These are phyloP conservation scores for Aurinia saxatilis DNA, from an alignment of 345 rosid genomes.

Conservation along the genomic window DNA sequence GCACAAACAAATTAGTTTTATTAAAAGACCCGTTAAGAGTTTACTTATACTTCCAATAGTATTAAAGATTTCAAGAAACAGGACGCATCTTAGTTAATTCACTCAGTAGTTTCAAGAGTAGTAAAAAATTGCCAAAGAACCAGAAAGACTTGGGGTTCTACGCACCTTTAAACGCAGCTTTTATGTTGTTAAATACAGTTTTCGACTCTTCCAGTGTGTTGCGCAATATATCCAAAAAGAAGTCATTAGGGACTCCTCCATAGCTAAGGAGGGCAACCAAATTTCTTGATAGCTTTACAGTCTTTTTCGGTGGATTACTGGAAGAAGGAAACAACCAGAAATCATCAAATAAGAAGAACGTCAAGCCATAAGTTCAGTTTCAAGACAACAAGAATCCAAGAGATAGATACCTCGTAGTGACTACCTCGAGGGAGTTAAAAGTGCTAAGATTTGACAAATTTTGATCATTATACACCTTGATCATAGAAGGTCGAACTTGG, in stretches of 20 bases:
- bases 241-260: constrained; percentile 56
- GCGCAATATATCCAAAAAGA: constrained; percentile 37
- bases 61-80: not conserved
- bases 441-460: constrained; percentile 14
- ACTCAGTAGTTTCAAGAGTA: not conserved
- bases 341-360: not conserved
- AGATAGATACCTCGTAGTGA: constrained; percentile 41
- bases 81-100: too few relatives aligned
- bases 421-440: constrained; percentile 46
- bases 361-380: not conserved
- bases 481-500: constrained; percentile 51
- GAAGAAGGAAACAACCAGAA: constrained; percentile 4
- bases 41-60: not conserved
- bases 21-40: not conserved
- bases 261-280: constrained; percentile 49
- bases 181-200: constrained; percentile 25
- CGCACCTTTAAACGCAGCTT: constrained; percentile 47
- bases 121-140: not conserved
- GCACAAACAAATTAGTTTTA: not conserved
- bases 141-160: not conserved
- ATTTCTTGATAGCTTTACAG: constrained; percentile 37
- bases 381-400: not conserved
- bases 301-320: constrained; percentile 42
- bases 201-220: constrained; percentile 39
- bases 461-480: constrained; percentile 44